A percentile compares a stretch with the other conserved stretches of the same genome.
phyloP scores from a whole-genome alignment of 352 stramenopile species.

The Blastocystis sp. region DNA sequence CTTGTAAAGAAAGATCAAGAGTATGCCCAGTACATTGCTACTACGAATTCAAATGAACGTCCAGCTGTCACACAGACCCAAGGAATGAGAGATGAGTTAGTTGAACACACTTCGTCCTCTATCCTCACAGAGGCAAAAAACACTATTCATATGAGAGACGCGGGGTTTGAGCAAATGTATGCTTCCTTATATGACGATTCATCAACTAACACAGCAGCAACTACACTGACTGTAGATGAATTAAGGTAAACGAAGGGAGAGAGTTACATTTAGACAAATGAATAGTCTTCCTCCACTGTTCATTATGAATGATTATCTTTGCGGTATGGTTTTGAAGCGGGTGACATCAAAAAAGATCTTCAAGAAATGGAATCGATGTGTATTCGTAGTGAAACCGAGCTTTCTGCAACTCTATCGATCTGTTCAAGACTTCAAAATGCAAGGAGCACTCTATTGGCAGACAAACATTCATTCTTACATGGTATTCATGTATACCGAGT shows the following conservation, averaged over 20 bases:
- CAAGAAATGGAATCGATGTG: conserved; percentile 68
- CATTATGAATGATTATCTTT: conserved; percentile 45
- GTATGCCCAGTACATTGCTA: conserved; percentile 38
- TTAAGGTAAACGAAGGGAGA: background rate
- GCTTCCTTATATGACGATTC: conserved; percentile 43
- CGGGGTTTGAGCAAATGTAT: conserved; percentile 35
- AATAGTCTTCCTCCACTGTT: conserved; percentile 54
- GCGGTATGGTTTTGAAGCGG: conserved; percentile 56
- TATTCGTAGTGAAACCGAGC: conserved; percentile 66
- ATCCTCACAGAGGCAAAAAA: background rate
- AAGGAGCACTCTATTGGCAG: conserved; percentile 65
- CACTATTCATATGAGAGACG: background rate
- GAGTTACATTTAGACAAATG: background rate
- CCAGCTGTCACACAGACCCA: background rate
- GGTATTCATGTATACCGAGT: background rate
- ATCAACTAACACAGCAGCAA: background rate
- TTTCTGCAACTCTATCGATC: conserved; percentile 65
- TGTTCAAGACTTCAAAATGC: background rate
- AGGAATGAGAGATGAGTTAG: background rate
- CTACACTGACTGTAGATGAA: conserved; percentile 12
- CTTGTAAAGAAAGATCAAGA: conserved; percentile 58
- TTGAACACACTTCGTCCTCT: background rate
- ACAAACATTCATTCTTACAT: conserved; percentile 67
- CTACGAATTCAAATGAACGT: background rate
- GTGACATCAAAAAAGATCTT: conserved; percentile 66